Percentiles rank a stretch among this genome's conserved stretches.
Evolutionary conservation across 805 yeast genomes (phyloP).

Genomic region (Yamadazyma sp.): DNA sequence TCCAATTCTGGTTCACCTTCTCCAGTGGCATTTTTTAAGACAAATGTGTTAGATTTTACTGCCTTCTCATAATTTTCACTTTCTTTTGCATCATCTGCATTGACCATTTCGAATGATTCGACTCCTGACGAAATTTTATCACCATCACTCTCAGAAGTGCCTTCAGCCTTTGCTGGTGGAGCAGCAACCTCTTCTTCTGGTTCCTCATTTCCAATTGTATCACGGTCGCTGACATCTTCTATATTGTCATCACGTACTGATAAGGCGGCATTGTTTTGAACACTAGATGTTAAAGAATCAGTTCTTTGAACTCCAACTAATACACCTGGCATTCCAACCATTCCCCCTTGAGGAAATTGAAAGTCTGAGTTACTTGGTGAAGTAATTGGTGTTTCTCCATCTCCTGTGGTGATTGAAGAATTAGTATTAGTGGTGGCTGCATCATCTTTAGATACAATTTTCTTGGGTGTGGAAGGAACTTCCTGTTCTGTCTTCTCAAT

Average conservation of each 20-base stretch:
- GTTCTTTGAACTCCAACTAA: slow-evolving; percentile 56
- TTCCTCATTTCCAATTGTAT: slow-evolving; percentile 31
- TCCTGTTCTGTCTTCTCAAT: slow-evolving; percentile 8
- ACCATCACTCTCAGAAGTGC: slow-evolving; percentile 27
- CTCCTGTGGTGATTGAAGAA: slow-evolving; percentile 32
- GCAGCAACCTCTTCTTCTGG: slow-evolving; percentile 2
- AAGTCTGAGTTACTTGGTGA: slow-evolving; percentile 49
- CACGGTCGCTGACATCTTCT: slow-evolving; percentile 42
- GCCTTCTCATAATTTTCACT: slow-evolving; percentile 9
- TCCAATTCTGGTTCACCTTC: slow-evolving; percentile 1
- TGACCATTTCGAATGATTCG: slow-evolving; percentile 54
- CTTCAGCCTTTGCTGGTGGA: slow-evolving; percentile 19
- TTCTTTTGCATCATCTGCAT: slow-evolving; percentile 44
- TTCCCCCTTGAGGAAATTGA: slow-evolving; percentile 41
- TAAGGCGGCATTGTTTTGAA: slow-evolving; percentile 86
- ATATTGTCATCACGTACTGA: slow-evolving; percentile 77
- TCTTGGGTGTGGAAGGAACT: slow-evolving; percentile 1
- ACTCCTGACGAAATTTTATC: slow-evolving; percentile 43
- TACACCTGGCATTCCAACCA: slow-evolving; percentile 43
- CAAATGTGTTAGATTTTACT: slow-evolving; percentile 8
- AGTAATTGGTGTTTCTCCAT: slow-evolving; percentile 45
- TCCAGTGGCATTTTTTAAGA: slow-evolving; percentile 8
- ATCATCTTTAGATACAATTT: background rate
- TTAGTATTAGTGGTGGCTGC: slow-evolving; percentile 22
- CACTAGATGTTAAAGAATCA: slow-evolving; percentile 83